Percentiles rank a stretch among this genome's conserved stretches.
These are phyloP conservation scores for Hyaloraphidium curvatum DNA, from an alignment of 192 early-diverging fungal genomes.

Conservation along the genomic window DNA sequence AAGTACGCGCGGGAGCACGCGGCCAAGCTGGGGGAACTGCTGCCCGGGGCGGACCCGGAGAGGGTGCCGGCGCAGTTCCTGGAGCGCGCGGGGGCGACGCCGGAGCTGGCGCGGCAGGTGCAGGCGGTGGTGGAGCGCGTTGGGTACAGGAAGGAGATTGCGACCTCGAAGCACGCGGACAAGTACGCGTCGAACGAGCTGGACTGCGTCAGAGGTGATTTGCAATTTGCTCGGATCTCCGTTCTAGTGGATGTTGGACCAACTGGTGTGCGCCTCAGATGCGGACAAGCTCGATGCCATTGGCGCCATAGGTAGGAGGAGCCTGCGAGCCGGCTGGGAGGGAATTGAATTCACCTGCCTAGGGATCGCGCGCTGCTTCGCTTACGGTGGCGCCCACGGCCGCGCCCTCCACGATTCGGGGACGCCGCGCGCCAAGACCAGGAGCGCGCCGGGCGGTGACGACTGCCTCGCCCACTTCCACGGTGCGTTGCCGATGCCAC, in stretches of 20 bases:
- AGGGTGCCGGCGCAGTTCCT: constrained; percentile 2
- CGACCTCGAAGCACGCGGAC: not conserved
- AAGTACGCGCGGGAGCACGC: constrained; percentile 7
- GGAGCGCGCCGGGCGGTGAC: constrained; percentile 25
- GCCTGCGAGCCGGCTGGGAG: no score
- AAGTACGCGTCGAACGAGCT: not conserved
- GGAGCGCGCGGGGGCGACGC: not conserved
- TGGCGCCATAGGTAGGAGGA: constrained; percentile 14
- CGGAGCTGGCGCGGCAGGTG: not conserved
- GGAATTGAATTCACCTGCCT: no score
- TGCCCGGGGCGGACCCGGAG: no score
- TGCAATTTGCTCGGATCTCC: no score
- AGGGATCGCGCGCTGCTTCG: constrained; percentile 14
- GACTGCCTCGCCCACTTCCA: constrained; percentile 43
- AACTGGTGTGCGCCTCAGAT: no score
- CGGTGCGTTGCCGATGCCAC: constrained; percentile 17
- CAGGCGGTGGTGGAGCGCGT: not conserved
- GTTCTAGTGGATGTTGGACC: no score
- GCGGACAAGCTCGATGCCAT: constrained; percentile 15
- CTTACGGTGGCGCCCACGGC: constrained; percentile 9
- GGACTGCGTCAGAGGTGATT: no score
- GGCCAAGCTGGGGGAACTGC: not conserved
- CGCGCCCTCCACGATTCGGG: constrained; percentile 1
- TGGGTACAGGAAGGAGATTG: not conserved
- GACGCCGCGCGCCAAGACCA: constrained; percentile 11